Conservation (phyloP, 1,284 basidiomycete species). For the Malassezia caprae region DNA sequence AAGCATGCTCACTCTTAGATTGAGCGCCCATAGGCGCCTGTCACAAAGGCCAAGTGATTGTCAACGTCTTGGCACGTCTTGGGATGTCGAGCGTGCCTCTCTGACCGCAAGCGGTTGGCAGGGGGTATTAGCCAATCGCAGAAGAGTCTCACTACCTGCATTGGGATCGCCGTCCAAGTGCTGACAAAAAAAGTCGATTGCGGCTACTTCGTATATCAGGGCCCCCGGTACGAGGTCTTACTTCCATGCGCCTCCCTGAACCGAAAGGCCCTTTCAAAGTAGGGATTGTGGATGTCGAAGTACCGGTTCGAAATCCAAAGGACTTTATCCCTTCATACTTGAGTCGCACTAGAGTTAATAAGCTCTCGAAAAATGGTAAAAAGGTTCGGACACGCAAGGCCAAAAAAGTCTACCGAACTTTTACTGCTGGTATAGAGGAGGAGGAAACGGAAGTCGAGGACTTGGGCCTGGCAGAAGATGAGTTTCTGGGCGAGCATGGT, state of each 20-base stretch:
- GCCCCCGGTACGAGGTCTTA: background rate
- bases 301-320: conserved; percentile 28
- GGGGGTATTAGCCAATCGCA: background rate
- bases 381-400: conserved; percentile 19
- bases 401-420: conserved; percentile 15
- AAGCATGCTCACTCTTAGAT: background rate
- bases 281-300: conserved; percentile 36
- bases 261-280: conserved; percentile 26
- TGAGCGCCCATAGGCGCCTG: background rate
- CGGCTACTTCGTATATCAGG: background rate
- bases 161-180: background rate
- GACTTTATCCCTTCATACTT: conserved; percentile 22
- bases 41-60: background rate
- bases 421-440: background rate
- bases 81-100: background rate
- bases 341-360: conserved; percentile 10
- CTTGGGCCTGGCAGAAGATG: background rate
- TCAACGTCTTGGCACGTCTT: background rate
- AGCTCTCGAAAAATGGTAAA: conserved; percentile 13
- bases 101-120: background rate
- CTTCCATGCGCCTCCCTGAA: background rate
- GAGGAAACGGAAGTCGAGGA: background rate
- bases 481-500: conserved; percentile 2
- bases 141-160: background rate
- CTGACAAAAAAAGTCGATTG: background rate